Conservation (phyloP, 352 stramenopile genomes). For the Phytophthora tubulina region DNA sequence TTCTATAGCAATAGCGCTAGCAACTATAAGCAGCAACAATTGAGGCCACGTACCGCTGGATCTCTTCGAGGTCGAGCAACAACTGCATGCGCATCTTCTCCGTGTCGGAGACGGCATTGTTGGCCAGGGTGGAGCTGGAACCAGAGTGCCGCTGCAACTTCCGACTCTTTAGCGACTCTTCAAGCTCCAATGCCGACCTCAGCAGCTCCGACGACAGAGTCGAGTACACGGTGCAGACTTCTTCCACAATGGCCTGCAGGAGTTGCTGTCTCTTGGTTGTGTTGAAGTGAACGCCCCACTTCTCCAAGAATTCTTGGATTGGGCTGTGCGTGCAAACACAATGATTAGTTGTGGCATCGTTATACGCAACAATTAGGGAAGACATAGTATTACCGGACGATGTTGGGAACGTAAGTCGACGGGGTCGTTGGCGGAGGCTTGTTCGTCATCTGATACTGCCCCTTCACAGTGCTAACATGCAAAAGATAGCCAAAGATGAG, state of each 20-base stretch:
- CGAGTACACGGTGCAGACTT: conserved; percentile 69
- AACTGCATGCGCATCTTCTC: conserved; percentile 90
- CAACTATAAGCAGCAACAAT: neutral
- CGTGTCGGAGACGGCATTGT: conserved; percentile 72
- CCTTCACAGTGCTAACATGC: conserved; percentile 77
- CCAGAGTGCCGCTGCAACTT: conserved; percentile 76
- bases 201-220: conserved; percentile 78
- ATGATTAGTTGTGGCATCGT: conserved; percentile 1
- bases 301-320: conserved; percentile 74
- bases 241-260: conserved; percentile 61
- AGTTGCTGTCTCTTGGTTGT: conserved; percentile 50
- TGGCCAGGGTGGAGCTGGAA: conserved; percentile 24
- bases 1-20: neutral
- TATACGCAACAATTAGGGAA: neutral
- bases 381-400: conserved; percentile 56
- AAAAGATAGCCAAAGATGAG: conserved; percentile 13
- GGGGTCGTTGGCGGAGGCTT: conserved; percentile 74
- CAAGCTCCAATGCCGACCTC: conserved; percentile 79
- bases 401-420: conserved; percentile 84
- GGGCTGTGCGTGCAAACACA: conserved; percentile 46
- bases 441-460: conserved; percentile 93
- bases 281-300: conserved; percentile 74
- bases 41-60: conserved; percentile 62
- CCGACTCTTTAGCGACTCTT: conserved; percentile 90
- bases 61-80: conserved; percentile 76